Evolutionary conservation across 2,329 filamentous ascomycete species (phyloP).

Genomic region (Plectosphaerella plurivora): DNA sequence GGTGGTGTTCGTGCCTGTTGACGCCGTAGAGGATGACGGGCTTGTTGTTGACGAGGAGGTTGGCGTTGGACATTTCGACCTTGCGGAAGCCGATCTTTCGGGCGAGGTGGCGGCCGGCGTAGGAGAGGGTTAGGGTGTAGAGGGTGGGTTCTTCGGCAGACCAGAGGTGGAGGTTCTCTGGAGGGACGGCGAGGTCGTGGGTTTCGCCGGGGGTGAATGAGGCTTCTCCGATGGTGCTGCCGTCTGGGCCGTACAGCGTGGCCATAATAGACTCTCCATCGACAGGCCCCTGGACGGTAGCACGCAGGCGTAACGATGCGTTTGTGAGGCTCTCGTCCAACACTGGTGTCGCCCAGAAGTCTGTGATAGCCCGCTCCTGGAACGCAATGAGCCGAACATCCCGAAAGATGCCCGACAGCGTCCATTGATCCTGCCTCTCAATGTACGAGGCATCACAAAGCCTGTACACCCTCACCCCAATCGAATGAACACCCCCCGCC

Average conservation of each 20-base stretch:
- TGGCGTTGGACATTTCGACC: constrained; percentile 54
- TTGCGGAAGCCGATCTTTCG: constrained; percentile 61
- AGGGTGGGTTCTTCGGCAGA: constrained; percentile 63
- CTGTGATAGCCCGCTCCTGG: constrained; percentile 46
- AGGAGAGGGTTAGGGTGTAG: constrained; percentile 37
- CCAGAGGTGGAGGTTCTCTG: constrained; percentile 56
- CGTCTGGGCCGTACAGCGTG: not conserved
- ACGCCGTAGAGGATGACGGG: constrained; percentile 64
- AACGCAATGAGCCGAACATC: constrained; percentile 64
- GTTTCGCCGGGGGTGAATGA: constrained; percentile 11
- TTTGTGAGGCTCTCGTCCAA: constrained; percentile 50
- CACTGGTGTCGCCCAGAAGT: constrained; percentile 50
- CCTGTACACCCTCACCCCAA: constrained; percentile 68
- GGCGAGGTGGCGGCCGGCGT: constrained; percentile 29
- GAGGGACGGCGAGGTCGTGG: constrained; percentile 29
- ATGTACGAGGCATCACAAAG: constrained; percentile 68
- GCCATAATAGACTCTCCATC: constrained; percentile 12
- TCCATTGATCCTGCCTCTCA: constrained; percentile 69
- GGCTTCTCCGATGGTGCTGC: constrained; percentile 15
- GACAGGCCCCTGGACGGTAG: constrained; percentile 33
- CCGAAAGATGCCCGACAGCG: constrained; percentile 62
- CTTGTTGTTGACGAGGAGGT: constrained; percentile 62
- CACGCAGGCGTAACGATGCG: constrained; percentile 42
- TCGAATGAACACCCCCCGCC: constrained; percentile 38
- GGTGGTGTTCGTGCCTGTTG: constrained; percentile 68